A percentile compares a stretch with the other conserved stretches of the same genome.
Evolutionary conservation across 2,329 filamentous ascomycete species (phyloP).

Genomic region (Alternaria sp.): DNA sequence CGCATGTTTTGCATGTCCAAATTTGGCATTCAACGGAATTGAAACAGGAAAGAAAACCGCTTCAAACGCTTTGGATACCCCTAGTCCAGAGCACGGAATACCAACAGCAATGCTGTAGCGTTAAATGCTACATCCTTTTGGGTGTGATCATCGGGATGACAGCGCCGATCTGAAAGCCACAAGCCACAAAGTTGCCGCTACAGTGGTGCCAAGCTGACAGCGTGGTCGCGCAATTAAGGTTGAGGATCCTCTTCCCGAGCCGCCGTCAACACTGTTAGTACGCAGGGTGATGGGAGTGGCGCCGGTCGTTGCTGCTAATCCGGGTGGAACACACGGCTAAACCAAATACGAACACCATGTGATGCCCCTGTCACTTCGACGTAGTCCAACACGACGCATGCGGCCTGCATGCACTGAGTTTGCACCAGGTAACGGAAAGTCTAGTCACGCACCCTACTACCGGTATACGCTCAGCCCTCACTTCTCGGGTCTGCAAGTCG

Average conservation of each 20-base stretch:
- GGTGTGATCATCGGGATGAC: conserved; percentile 24
- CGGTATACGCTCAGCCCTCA: conserved; percentile 13
- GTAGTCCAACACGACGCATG: conserved; percentile 13
- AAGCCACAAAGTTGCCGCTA: conserved; percentile 5
- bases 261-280: conserved; percentile 23
- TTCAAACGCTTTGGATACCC: conserved; percentile 2
- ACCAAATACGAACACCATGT: conserved; percentile 33
- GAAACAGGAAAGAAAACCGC: not conserved
- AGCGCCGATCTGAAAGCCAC: conserved; percentile 25
- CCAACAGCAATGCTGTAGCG: conserved; percentile 16
- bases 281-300: conserved; percentile 32
- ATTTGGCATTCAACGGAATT: conserved; percentile 14
- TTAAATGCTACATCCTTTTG: conserved; percentile 18
- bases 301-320: conserved; percentile 32
- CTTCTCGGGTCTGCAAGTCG: conserved; percentile 16
- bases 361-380: conserved; percentile 25
- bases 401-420: conserved; percentile 17
- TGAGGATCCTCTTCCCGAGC: conserved; percentile 30
- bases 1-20: conserved; percentile 13
- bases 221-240: conserved; percentile 35
- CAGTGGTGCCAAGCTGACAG: conserved; percentile 16
- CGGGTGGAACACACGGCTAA: conserved; percentile 32
- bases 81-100: not conserved
- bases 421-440: conserved; percentile 21
- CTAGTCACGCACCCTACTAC: conserved; percentile 18